Evolutionary conservation across 2,329 filamentous ascomycete genomes (phyloP), one percentile per base, ranked within the genome.

Genomic region (Triangularia verruculosa): DNA sequence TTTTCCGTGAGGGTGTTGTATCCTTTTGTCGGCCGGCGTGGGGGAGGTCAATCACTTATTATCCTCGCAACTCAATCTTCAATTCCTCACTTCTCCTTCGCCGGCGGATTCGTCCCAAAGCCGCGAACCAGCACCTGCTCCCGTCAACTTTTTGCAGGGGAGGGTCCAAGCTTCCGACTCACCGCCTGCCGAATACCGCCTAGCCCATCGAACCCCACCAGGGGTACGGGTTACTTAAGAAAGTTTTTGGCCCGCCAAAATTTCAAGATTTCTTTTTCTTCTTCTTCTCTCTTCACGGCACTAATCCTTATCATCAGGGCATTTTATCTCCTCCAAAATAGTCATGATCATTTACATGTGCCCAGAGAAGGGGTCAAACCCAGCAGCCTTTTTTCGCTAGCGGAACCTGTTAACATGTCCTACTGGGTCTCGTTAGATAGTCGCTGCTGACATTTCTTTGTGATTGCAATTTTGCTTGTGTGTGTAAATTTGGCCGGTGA

Each of bases 391-490:
- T 91, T 93, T 93, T 93, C 93, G 93, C 93, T 97, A 97, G 91
- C 93, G 87, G 91, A 89, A 89, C 91, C 92, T 93, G 91, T 27
- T 47, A 59, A 61, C 27, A 59, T 39, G 34, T 39, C 13, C 77
- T 74, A 86, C 92, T 91, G 89, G 90, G 84, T 86, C 89, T 89
- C 84, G 92, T 94, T 97, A 96, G 93, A 97, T 97, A 96, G 93
- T 86, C 86, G 87, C 88, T 92, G 92, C 89, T 83, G 78, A 96
- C 91, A 97, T 84, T 74, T 67, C 15, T 30, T 59, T 24, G 13
- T 59, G 20, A 24, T 47, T 53, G 51, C 12, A n/a, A 43, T n/a
- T 43, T 43, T 43, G 34, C 8, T 43, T 43, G n/a, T 43, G 34
- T 39, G 34, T 39, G 34, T n/a, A n/a, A n/a, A n/a, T n/a, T n/a